A percentile compares a stretch with the other conserved stretches of the same genome.
Evolutionary conservation across 2,329 filamentous ascomycete species (phyloP).

Genomic region (Cyphellophora europaea): DNA sequence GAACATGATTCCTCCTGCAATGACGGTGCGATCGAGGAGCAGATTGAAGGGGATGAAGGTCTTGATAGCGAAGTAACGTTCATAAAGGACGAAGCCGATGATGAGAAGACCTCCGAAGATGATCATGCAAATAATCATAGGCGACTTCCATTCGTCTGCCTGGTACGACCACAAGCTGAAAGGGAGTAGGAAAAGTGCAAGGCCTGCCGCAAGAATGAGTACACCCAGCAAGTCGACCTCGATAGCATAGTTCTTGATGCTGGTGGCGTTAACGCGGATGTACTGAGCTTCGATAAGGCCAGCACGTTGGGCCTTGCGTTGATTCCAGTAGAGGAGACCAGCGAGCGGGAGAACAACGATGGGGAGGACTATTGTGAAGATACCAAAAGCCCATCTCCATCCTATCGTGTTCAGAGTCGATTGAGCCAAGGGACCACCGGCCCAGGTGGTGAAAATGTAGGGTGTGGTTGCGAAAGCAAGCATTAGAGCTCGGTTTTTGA

Average conservation of each 20-base stretch:
- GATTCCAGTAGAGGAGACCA: slow-evolving; percentile 42
- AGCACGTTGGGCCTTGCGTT: slow-evolving; percentile 43
- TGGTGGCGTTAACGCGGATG: slow-evolving; percentile 23
- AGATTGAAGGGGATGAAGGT: slow-evolving; percentile 46
- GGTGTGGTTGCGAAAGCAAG: slow-evolving; percentile 48
- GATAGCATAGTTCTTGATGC: slow-evolving; percentile 39
- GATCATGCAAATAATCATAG: slow-evolving; percentile 38
- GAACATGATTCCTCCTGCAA: slow-evolving; percentile 41
- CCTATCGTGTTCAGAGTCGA: slow-evolving; percentile 39
- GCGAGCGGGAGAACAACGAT: slow-evolving; percentile 44
- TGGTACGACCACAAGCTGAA: slow-evolving; percentile 44
- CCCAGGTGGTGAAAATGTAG: slow-evolving; percentile 49
- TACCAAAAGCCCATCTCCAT: slow-evolving; percentile 54
- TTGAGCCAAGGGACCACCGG: slow-evolving; percentile 40
- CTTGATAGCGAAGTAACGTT: slow-evolving; percentile 40
- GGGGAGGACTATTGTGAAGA: slow-evolving; percentile 51
- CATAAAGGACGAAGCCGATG: slow-evolving; percentile 43
- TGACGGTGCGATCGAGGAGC: slow-evolving; percentile 35
- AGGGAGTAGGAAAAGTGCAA: slow-evolving; percentile 54
- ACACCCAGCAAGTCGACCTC: slow-evolving; percentile 53
- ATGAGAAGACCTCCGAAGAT: slow-evolving; percentile 46
- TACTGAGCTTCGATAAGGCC: slow-evolving; percentile 41
- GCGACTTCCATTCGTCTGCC: slow-evolving; percentile 30
- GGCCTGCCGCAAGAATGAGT: slow-evolving; percentile 47
- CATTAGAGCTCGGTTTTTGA: slow-evolving; percentile 51